Evolutionary conservation across 2,329 filamentous ascomycete genomes (phyloP).

Genomic region (Metarhizium anisopliae): DNA sequence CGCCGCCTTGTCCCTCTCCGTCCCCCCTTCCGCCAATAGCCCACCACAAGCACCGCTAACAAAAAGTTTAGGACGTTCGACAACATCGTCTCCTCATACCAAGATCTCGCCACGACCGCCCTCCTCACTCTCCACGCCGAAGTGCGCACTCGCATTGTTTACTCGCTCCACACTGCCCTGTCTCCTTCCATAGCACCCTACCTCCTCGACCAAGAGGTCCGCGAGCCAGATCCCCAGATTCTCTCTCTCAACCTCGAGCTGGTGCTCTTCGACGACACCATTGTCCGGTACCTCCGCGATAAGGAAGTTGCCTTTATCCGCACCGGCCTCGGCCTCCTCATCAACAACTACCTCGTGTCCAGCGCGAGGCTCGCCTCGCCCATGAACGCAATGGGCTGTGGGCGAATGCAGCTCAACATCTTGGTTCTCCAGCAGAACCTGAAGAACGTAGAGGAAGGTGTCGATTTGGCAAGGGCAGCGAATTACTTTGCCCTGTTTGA

Average conservation of each 20-base stretch:
- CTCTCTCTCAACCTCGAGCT: slow-evolving; percentile 77
- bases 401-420: slow-evolving; percentile 88
- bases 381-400: slow-evolving; percentile 77
- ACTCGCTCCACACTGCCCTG: slow-evolving; percentile 59
- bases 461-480: slow-evolving; percentile 53
- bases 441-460: slow-evolving; percentile 75
- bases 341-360: slow-evolving; percentile 69
- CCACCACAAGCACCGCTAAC: slow-evolving; percentile 13
- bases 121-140: slow-evolving; percentile 84
- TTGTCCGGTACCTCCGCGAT: slow-evolving; percentile 61
- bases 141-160: slow-evolving; percentile 74
- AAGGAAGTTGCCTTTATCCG: slow-evolving; percentile 69
- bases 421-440: slow-evolving; percentile 93
- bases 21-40: neutral
- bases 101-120: slow-evolving; percentile 68
- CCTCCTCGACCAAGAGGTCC: slow-evolving; percentile 61
- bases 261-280: slow-evolving; percentile 78
- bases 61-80: slow-evolving; percentile 61
- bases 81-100: slow-evolving; percentile 72
- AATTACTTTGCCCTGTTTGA: slow-evolving; percentile 64
- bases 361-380: slow-evolving; percentile 62
- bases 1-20: neutral
- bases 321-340: slow-evolving; percentile 64
- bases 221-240: slow-evolving; percentile 70
- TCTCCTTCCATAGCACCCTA: slow-evolving; percentile 54